Base-by-base conservation (phyloP, 306 rosid genomes). In the Senna tora region DNA sequence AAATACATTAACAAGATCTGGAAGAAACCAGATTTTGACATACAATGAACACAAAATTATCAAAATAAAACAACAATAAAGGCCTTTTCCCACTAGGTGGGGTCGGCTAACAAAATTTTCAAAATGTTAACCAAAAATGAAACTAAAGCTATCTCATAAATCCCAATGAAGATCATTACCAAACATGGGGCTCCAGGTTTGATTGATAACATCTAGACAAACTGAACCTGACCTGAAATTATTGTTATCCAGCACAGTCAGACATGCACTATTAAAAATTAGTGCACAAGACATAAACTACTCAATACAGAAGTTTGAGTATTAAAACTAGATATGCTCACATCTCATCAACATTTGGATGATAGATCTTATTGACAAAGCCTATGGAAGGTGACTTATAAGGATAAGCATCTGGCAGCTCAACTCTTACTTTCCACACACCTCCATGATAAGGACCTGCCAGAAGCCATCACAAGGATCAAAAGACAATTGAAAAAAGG, bases 161-260 rank as follows among this genome's bases (percentile, higher is more conserved):
- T 25, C 34, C 17, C 6, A 36, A 38, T 5, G 13, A 65, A 65
- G 17, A 62, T 78, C 59, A 66, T 59, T 71, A 82, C 86, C 86
- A 66, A 82, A 82, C 86, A 82, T 82, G 73, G 86, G 86, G 69
- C 86, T 82, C 86, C 86, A 82, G 67, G 83, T 78, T 65, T 82
- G 86, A 71, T 82, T 82, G 77, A 82, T 82, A 59, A 82, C 86
- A 75, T 82, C 86, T 63, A 82, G 77, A 71, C 86, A 82, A 66
- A 82, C 81, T 34, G 86, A 78, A 60, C 86, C 86, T 19, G 83
- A 82, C 86, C 86, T 82, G 83, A 71, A 78, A 78, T 65, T 33
- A 52, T 36, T 21, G 67, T 45, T 5, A 60, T 33, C 33, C 55
- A 59, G 51, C 16, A 17, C 34, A 30, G 63, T 66, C 75, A 67